phyloP scores from a whole-genome alignment of 495 filamentous ascomycete genomes.

The Aspergillus heteromorphus region DNA sequence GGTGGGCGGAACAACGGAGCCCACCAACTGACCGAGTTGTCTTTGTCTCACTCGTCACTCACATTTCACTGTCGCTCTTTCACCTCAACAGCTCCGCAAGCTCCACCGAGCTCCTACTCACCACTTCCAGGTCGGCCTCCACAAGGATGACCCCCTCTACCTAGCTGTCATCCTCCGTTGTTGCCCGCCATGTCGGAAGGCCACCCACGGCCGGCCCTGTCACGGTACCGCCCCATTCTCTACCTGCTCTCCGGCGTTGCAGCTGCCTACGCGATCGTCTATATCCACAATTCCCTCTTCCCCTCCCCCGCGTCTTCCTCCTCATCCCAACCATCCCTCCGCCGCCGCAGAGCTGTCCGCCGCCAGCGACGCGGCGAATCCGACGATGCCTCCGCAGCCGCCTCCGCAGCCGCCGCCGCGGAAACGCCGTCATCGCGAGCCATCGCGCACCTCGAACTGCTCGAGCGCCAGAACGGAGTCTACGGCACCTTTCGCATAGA shows the following conservation, averaged over 20 bases:
- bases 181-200: conserved; percentile 32
- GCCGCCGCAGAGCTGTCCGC: conserved; percentile 44
- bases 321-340: conserved; percentile 29
- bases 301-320: conserved; percentile 9
- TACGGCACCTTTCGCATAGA: conserved; percentile 47
- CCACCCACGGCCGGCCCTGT: conserved; percentile 31
- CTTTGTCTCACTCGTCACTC: not conserved
- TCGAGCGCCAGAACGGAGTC: conserved; percentile 42
- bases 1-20: not conserved
- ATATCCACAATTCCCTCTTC: conserved; percentile 37
- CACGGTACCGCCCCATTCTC: conserved; percentile 45
- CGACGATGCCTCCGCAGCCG: conserved; percentile 15
- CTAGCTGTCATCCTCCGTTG: conserved; percentile 13
- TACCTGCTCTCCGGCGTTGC: conserved; percentile 47
- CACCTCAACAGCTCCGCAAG: not conserved
- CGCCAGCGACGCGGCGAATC: conserved; percentile 32
- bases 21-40: not conserved
- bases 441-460: conserved; percentile 39
- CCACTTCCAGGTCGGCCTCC: not conserved
- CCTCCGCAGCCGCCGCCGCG: conserved; percentile 13
- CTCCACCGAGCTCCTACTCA: not conserved
- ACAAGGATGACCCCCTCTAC: conserved; percentile 14
- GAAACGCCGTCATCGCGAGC: conserved; percentile 37
- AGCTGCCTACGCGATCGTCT: conserved; percentile 44
- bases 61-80: not conserved